These are phyloP conservation scores for Salix purpurea DNA, from an alignment of 345 rosid species.

Conservation along the genomic window DNA sequence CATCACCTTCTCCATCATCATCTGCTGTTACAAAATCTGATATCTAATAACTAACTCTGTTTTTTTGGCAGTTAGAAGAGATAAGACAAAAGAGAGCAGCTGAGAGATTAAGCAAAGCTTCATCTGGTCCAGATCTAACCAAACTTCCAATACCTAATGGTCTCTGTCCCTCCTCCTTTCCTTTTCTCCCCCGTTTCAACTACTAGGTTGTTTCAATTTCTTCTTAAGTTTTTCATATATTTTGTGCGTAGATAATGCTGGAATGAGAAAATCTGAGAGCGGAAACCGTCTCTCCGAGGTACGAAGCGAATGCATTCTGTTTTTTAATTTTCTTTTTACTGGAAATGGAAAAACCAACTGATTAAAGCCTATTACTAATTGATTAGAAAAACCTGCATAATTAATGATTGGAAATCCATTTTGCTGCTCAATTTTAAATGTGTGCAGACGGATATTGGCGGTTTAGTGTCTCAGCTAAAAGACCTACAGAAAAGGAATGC, in stretches of 20 bases:
- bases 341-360: not conserved
- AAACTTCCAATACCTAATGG: conserved; percentile 48
- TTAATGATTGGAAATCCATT: not conserved
- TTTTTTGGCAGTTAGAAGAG: conserved; percentile 62
- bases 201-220: not conserved
- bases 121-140: conserved; percentile 83
- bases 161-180: conserved; percentile 17
- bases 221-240: not conserved
- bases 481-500: conserved; percentile 65
- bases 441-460: conserved; percentile 77
- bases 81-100: conserved; percentile 94
- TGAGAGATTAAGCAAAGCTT: conserved; percentile 67
- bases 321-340: not conserved
- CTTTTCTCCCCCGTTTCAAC: not conserved
- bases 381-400: not conserved
- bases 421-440: conserved; percentile 5
- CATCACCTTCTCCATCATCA: not conserved
- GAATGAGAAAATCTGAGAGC: conserved; percentile 77
- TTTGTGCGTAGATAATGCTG: conserved; percentile 40
- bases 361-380: not conserved
- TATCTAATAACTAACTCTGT: not conserved
- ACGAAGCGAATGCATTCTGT: not conserved
- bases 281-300: conserved; percentile 82
- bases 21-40: not conserved
- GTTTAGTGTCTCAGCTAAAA: conserved; percentile 77